A percentile compares a stretch with the other conserved stretches of the same genome.
Conservation (phyloP, 805 yeast genomes). For the Scheffersomyces coipomensis region DNA sequence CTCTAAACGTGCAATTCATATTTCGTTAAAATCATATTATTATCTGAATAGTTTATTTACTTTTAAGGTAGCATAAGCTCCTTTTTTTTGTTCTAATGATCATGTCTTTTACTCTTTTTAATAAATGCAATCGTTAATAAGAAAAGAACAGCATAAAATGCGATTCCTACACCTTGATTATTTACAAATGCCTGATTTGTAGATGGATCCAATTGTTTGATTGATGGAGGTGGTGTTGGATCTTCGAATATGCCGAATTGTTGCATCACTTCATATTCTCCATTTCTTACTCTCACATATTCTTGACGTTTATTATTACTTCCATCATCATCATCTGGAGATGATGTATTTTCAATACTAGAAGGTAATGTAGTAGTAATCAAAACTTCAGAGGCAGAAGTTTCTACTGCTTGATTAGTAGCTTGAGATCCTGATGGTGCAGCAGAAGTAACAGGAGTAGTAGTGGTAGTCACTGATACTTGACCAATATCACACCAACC, state of each 20-base stretch:
- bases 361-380: conserved; percentile 13
- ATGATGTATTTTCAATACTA: conserved; percentile 15
- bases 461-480: conserved; percentile 19
- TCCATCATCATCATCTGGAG: background rate
- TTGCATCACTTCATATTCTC: background rate
- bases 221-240: background rate
- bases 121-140: conserved; percentile 16
- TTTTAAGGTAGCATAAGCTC: background rate
- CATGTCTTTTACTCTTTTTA: no score
- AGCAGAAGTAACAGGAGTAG: conserved; percentile 4
- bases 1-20: no score
- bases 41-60: no score
- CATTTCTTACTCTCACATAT: background rate
- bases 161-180: conserved; percentile 15
- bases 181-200: conserved; percentile 2
- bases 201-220: background rate
- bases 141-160: conserved; percentile 15
- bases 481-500: conserved; percentile 64
- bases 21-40: no score
- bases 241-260: conserved; percentile 2
- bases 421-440: background rate
- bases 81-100: no score
- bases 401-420: background rate
- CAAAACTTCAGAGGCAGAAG: conserved; percentile 5
- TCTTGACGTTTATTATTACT: background rate